A percentile compares a stretch with the other conserved stretches of the same genome.
phyloP scores from a whole-genome alignment of 2,329 filamentous ascomycete genomes.

The Hymenoscyphus linearis region DNA sequence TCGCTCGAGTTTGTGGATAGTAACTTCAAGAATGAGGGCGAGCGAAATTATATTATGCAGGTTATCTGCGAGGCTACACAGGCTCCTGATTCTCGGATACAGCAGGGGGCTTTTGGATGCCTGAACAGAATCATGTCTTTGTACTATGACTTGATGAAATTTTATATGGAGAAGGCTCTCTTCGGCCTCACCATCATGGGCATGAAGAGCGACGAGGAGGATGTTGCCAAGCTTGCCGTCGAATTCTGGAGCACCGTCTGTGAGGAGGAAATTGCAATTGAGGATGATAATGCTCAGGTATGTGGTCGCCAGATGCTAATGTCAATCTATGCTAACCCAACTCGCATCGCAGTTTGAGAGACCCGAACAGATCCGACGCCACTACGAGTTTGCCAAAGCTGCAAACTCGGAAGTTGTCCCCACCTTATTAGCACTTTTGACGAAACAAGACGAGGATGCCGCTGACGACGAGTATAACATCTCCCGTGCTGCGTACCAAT shows the following conservation, averaged over 20 bases:
- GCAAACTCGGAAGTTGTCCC: constrained; percentile 93
- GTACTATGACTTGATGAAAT: constrained; percentile 99
- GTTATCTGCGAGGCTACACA: constrained; percentile 98
- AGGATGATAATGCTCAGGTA: constrained; percentile 88
- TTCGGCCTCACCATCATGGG: constrained; percentile 96
- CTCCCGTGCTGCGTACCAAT: constrained; percentile 92
- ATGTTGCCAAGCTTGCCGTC: constrained; percentile 94
- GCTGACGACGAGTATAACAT: constrained; percentile 97
- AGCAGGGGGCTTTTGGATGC: constrained; percentile 94
- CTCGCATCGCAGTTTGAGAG: constrained; percentile 25
- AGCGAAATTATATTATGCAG: constrained; percentile 99
- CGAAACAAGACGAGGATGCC: constrained; percentile 97
- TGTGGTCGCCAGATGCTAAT: constrained; percentile 14
- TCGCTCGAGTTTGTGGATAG: constrained; percentile 95
- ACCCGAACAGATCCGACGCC: constrained; percentile 65
- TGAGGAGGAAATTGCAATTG: constrained; percentile 96
- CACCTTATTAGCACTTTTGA: constrained; percentile 80
- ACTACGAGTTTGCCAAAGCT: constrained; percentile 93
- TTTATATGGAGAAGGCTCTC: constrained; percentile 99
- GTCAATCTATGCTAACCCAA: constrained; percentile 1
- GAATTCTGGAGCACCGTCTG: constrained; percentile 99
- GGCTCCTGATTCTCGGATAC: constrained; percentile 82
- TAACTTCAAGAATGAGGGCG: constrained; percentile 98
- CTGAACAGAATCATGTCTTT: constrained; percentile 97
- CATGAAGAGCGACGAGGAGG: constrained; percentile 97